phyloP scores from a whole-genome alignment of 2,329 filamentous ascomycete genomes.

The Ophiostoma himal-ulmi region DNA sequence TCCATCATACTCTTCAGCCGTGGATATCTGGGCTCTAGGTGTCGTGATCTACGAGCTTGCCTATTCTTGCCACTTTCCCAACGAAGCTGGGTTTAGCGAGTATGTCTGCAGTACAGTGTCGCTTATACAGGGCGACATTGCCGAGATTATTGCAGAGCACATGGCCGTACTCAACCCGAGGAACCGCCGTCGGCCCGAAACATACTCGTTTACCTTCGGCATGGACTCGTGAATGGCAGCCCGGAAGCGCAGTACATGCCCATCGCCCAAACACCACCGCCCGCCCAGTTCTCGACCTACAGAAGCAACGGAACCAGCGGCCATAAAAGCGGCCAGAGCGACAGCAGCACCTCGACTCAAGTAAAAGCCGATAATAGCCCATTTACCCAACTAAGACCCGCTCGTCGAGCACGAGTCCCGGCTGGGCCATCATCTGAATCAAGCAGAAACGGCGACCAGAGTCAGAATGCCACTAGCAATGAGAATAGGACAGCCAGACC shows the following conservation, averaged over 20 bases:
- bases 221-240: neutral
- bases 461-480: neutral
- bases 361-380: neutral
- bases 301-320: neutral
- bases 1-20: neutral
- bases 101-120: neutral
- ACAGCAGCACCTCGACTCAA: neutral
- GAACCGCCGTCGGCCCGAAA: neutral
- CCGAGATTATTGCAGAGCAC: neutral
- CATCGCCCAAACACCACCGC: neutral
- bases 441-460: neutral
- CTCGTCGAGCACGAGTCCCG: neutral
- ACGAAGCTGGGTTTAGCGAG: neutral
- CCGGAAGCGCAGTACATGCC: neutral
- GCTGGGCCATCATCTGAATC: neutral
- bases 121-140: neutral
- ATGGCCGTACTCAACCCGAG: neutral
- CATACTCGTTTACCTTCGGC: neutral
- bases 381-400: neutral
- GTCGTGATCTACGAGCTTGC: constrained; percentile 1
- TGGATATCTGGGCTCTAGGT: constrained; percentile 2
- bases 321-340: neutral
- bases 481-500: neutral
- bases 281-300: neutral
- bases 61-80: neutral